Evolutionary conservation across 768 basidiomycete species (phyloP), one percentile per base, ranked within the genome.

Genomic region (Auriscalpium orientale): DNA sequence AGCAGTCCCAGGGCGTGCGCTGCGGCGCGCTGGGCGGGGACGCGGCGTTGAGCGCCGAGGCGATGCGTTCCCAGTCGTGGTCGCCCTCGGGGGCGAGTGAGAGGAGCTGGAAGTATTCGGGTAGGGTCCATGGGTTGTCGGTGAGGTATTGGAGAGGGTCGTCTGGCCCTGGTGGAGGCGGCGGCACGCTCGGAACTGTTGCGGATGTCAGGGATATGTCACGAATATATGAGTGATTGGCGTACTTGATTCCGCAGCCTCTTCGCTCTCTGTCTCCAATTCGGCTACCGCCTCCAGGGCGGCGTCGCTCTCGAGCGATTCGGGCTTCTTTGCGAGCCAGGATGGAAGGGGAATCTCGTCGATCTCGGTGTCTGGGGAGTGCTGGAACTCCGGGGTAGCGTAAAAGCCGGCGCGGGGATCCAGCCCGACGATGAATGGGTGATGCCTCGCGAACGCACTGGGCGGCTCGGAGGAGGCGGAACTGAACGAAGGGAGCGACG

Each of bases 321-420:
- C 16, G 35, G 46, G n/a, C 52, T 51, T 58, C 28, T 28, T 28
- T 18, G 56, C 52, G 33, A 49, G 37, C 28, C 16, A 58, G 44
- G 21, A 54, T 18, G 49, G 58, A 52, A 59, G 58, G 49, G n/a
- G 46, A 15, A 53, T 33, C 9, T 56, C 45, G 37, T 56, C 56
- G 53, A 59, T 50, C 6, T 59, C 58, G 22, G 28, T 40, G 15
- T 51, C 43, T 15, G 60, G 60, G 53, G 60, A 62, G 20, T 60
- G 55, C 40, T 62, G 60, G 47, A 60, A 62, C 18, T 55, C 58
- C 8, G 60, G 60, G 22, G 47, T 56, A n/a, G 60, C 60, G 55
- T 62, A 62, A 15, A 56, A 62, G 11, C 12, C 48, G 4, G 58
- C 18, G 55, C 55, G 60, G 57, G 40, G 40, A 15, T 43, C 40